Conservation (phyloP, 768 basidiomycete species). For the Lactarius hengduanensis region DNA sequence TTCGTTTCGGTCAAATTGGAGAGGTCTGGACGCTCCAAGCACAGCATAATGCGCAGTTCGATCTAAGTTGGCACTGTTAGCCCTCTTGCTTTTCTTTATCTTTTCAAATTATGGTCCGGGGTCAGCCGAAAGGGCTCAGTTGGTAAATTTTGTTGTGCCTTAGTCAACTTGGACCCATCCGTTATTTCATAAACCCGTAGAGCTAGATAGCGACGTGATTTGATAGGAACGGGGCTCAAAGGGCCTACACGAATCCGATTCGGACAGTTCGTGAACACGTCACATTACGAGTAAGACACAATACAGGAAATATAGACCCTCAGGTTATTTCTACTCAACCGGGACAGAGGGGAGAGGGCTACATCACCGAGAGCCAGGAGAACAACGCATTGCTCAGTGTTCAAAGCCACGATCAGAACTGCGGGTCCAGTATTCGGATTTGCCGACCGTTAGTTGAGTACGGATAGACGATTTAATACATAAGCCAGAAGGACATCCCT, state of each 20-base stretch:
- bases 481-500: neutral
- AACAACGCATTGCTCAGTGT: neutral
- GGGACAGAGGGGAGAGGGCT: neutral
- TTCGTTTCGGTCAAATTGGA: neutral
- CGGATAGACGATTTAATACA: neutral
- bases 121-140: too few relatives aligned
- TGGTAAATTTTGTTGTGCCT: too few relatives aligned
- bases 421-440: neutral
- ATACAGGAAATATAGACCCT: neutral
- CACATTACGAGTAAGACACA: neutral
- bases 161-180: neutral
- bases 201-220: neutral
- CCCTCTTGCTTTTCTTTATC: neutral
- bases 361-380: neutral
- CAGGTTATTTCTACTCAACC: neutral
- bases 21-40: neutral
- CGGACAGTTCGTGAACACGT: neutral
- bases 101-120: neutral
- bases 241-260: neutral
- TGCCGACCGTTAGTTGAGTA: neutral
- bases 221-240: neutral
- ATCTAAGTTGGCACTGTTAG: too few relatives aligned
- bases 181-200: neutral
- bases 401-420: neutral
- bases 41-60: neutral